Base-by-base conservation (phyloP, 306 rosid species). In the Canavalia ensiformis region DNA sequence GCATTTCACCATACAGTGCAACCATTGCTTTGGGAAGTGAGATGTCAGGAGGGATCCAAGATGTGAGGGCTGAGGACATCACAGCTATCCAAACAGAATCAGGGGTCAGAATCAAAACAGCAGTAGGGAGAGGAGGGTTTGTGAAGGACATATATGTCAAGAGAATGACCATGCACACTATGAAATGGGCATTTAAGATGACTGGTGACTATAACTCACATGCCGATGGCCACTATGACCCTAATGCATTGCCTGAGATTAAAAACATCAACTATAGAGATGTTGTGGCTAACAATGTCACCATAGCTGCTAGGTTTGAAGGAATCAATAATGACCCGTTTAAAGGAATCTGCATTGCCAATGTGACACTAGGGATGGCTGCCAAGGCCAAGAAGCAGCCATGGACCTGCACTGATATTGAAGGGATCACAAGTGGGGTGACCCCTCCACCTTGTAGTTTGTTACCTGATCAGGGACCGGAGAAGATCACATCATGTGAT, bases 171-270 rank as follows among this genome's bases (percentile, higher is more conserved):
- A 51, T 90, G 89, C 80, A 90, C 10, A 94, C 97, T 9, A 91
- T 94, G 98, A 94, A 94, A 76, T 94, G 93, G 92, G 98, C 86
- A 4, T 94, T 91, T 72, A 89, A 90, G 95, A 94, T 91, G 88
- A 92, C 95, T 12, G 97, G 98, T 57, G 84, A 94, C 29, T 94
- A 94, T 45, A 91, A 91, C 0, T 94, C 95, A 4, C 97, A 94
- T 80, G 90, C 98, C 30, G 98, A 90, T 81, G 51, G 81, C 2
- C 85, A 86, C 29, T 94, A 87, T 55, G 94, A 94, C 52, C 97
- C 93, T 0, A 86, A 91, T 55, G 98, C 98, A 0, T 77, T 94
- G 64, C 97, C 98, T 1, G 89, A 83, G 88, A 88, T 94, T 6
- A 75, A 77, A 78, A 83, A 83, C 64, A 88, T 91, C 18, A 94